phyloP scores from a whole-genome alignment of 208 protist genomes.

The Porcisia deanei region DNA sequence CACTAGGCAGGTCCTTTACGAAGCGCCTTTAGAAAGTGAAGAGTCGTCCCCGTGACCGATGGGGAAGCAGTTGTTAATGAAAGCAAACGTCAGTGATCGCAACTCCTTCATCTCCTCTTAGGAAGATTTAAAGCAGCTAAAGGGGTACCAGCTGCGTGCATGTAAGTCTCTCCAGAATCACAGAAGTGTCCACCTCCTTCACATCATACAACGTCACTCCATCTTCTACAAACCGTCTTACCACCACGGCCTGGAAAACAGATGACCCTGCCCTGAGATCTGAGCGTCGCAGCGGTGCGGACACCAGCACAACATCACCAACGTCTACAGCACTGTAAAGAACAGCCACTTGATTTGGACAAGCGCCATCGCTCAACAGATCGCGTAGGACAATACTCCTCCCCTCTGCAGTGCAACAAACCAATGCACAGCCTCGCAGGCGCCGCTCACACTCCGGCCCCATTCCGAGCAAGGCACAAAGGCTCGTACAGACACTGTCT shows the following conservation, averaged over 20 bases:
- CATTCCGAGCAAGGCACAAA: constrained; percentile 30
- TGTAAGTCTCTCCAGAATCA: constrained; percentile 35
- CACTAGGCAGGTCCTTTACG: neutral
- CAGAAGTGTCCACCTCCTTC: constrained; percentile 30
- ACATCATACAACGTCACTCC: constrained; percentile 47
- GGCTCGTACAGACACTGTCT: constrained; percentile 23
- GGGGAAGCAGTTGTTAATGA: no score
- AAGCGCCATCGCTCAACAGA: constrained; percentile 11
- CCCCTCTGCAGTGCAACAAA: constrained; percentile 24
- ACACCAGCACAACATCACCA: constrained; percentile 52
- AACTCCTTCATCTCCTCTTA: constrained; percentile 2
- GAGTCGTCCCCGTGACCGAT: neutral
- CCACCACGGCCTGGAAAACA: constrained; percentile 41
- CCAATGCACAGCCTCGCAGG: constrained; percentile 36
- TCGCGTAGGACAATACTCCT: constrained; percentile 21
- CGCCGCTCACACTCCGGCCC: constrained; percentile 33
- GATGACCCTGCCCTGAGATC: constrained; percentile 5
- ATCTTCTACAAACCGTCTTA: constrained; percentile 29
- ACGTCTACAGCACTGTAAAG: constrained; percentile 40
- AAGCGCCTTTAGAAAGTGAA: neutral
- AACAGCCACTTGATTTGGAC: constrained; percentile 36
- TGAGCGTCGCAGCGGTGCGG: constrained; percentile 9
- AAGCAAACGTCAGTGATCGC: neutral
- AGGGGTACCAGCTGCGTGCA: constrained; percentile 56
- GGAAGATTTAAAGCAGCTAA: constrained; percentile 15